Evolutionary conservation across 75 land plant genomes (phyloP).

Genomic region (Pseudotsuga menziesii): DNA sequence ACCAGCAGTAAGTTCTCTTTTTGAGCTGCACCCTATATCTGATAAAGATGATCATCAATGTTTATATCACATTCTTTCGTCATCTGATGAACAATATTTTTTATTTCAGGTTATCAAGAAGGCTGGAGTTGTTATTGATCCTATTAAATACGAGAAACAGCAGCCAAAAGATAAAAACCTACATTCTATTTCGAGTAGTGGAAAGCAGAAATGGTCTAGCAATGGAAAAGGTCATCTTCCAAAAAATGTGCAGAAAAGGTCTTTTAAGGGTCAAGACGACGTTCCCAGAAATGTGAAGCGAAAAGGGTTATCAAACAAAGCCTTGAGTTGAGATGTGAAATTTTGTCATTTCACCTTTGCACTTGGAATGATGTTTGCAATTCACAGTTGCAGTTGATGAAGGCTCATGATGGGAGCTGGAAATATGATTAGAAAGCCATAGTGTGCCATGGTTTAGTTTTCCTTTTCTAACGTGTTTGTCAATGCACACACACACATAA

Average conservation of each 20-base stretch:
- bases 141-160: slow-evolving; percentile 53
- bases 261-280: neutral
- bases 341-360: neutral
- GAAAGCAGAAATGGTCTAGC: slow-evolving; percentile 3
- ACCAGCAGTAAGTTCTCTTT: slow-evolving; percentile 63
- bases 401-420: no score
- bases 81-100: slow-evolving; percentile 1
- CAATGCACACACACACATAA: no score
- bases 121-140: slow-evolving; percentile 65
- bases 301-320: neutral
- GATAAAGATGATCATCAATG: neutral
- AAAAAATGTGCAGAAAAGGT: neutral
- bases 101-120: slow-evolving; percentile 60
- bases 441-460: no score
- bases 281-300: neutral
- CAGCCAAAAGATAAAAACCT: slow-evolving; percentile 30
- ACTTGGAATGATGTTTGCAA: neutral
- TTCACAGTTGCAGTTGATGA: neutral
- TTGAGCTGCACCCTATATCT: neutral
- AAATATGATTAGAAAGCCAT: no score
- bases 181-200: neutral
- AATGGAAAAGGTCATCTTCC: neutral
- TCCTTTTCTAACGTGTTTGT: no score
- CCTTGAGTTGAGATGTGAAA: neutral
- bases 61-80: slow-evolving; percentile 2